Percentiles rank a stretch among this genome's conserved stretches.
phyloP scores from a whole-genome alignment of 2,329 filamentous ascomycete species.

The Camptophora hylomeconis region DNA sequence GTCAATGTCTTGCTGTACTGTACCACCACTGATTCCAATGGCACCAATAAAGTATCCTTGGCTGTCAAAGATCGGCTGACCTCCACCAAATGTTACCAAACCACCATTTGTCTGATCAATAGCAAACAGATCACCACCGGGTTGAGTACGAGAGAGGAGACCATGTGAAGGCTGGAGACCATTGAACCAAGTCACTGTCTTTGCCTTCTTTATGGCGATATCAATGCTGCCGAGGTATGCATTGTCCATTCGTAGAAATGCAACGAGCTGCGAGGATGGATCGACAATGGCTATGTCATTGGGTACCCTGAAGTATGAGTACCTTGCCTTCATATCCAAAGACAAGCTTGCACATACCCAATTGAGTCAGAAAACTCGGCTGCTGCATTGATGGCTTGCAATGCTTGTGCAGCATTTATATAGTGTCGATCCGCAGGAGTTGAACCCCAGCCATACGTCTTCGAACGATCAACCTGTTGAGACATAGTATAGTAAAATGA shows the following conservation, averaged over 20 bases:
- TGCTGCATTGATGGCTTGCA: constrained; percentile 7
- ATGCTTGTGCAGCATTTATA: constrained; percentile 10
- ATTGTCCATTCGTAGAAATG: constrained; percentile 12
- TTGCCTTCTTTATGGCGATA: constrained; percentile 11
- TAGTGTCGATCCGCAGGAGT: constrained; percentile 8
- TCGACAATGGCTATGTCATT: constrained; percentile 13
- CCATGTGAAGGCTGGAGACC: constrained; percentile 6
- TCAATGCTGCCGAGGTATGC: constrained; percentile 7
- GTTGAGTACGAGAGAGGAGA: constrained; percentile 6
- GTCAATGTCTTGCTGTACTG: constrained; percentile 9
- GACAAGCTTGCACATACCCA: too few species aligned
- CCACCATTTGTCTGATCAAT: constrained; percentile 13
- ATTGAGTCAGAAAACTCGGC: constrained; percentile 4
- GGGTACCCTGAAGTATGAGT: constrained; percentile 3
- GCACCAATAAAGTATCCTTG: constrained; percentile 13
- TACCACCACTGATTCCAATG: constrained; percentile 10
- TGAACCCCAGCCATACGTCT: constrained; percentile 7
- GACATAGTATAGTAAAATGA: constrained; percentile 1
- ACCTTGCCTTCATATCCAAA: too few species aligned
- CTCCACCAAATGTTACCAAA: constrained; percentile 11
- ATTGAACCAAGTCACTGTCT: constrained; percentile 10
- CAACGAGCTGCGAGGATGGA: constrained; percentile 8
- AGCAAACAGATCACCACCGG: constrained; percentile 9
- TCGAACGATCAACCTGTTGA: constrained; percentile 4
- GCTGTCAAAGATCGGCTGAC: constrained; percentile 8